Base-by-base conservation (phyloP, 2,329 filamentous ascomycete species). In the Myriosclerotinia scirpicola region DNA sequence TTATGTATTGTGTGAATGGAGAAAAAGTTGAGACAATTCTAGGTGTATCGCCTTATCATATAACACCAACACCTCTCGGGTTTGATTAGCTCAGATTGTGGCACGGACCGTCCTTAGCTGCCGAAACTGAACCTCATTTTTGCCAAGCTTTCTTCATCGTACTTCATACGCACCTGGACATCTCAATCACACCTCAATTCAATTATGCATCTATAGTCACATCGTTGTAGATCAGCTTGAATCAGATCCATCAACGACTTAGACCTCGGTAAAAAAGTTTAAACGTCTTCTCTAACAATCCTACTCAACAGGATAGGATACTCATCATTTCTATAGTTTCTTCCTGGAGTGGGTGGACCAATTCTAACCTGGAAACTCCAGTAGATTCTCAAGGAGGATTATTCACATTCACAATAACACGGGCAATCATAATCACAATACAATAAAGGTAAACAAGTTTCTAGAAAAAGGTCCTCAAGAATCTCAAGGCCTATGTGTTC, bases 31-130 rank as follows among this genome's bases (percentile, higher is more conserved):
- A 60, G 58, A 60, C 30, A 12, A 50, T 26, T 60, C 30, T 38
- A 38, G 30, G 44, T 12, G 44, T 50, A 50, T 60, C 58, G 30
- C 58, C 58, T 60, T 60, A 60, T 60, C 56, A 26, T 17, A n/a
- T n/a, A n/a, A n/a, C n/a, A n/a, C 56, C 30, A 59, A 36, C 26
- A 59, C 40, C 38, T 44, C 54, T 30, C n/a, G n/a, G n/a, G n/a
- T n/a, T n/a, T 56, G 54, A 58, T 44, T 58, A 58, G 40, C 40
- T 50, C 44, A 20, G 58, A 50, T 26, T 38, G 30, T 38, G 58
- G 58, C 58, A 60, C 42, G 56, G 56, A 22, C 56, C 56, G 42
- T 60, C 34, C 34, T 46, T 44, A 22, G 56, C 56, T 60, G 56
- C 42, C 56, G 30, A 36, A 17, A 59, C 20, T 54, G 34, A 40